These are phyloP conservation scores for Orbilia blumenaviensis DNA, from an alignment of 2,329 filamentous ascomycete species.

Conservation along the genomic window DNA sequence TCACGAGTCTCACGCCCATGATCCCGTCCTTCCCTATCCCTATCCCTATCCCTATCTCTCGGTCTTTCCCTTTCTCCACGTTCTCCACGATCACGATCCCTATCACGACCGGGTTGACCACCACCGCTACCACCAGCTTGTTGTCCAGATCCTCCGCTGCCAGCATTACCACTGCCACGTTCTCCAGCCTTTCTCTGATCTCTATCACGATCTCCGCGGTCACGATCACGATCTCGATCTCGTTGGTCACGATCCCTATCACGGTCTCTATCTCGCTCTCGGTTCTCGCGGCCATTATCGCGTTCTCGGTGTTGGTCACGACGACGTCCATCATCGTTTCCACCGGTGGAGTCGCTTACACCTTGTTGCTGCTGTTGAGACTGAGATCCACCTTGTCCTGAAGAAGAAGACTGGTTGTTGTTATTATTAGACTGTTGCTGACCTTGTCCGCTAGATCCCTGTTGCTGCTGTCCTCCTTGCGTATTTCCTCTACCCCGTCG, in stretches of 20 bases:
- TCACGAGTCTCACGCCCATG: constrained; percentile 13
- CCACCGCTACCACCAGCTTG: constrained; percentile 55
- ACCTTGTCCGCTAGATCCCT: constrained; percentile 21
- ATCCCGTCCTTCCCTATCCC: constrained; percentile 20
- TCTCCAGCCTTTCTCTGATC: too few species aligned
- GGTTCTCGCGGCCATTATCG: constrained; percentile 18
- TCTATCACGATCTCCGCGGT: constrained; percentile 19
- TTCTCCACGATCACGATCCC: constrained; percentile 21
- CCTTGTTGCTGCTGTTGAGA: constrained; percentile 19
- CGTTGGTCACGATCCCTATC: constrained; percentile 55
- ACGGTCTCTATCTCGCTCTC: constrained; percentile 55
- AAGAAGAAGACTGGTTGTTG: neutral
- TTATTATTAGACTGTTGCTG: neutral
- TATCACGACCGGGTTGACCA: constrained; percentile 48
- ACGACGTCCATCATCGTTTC: constrained; percentile 53
- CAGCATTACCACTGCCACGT: constrained; percentile 10
- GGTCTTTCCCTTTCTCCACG: neutral
- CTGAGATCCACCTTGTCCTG: neutral
- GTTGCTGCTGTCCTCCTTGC: constrained; percentile 21
- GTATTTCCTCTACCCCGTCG: constrained; percentile 53
- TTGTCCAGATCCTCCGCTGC: constrained; percentile 53
- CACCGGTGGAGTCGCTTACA: constrained; percentile 39
- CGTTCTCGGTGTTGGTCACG: constrained; percentile 53
- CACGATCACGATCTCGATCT: constrained; percentile 33
- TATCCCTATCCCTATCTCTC: constrained; percentile 20